Evolutionary conservation across 306 rosid species (phyloP).

Genomic region (Dryas octopetala): DNA sequence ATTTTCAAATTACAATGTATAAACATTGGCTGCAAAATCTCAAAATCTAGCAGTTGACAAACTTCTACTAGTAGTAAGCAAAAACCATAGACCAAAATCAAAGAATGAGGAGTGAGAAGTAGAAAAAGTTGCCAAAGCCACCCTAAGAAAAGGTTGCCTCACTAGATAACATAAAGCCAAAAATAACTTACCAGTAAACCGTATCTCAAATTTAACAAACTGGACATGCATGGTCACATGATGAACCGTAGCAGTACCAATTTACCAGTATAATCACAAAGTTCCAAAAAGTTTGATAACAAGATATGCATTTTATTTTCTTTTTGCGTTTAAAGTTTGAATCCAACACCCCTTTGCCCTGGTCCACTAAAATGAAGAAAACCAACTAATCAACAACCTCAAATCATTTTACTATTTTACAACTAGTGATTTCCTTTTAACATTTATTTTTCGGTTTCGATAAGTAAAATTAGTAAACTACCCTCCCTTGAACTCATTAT

Average conservation of each 20-base stretch:
- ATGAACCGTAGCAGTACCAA: too few species aligned
- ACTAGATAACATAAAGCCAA: not conserved
- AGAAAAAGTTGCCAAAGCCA: not conserved
- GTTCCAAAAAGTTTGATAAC: too few species aligned
- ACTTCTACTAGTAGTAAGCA: not conserved
- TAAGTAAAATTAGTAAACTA: not conserved
- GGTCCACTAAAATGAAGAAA: not conserved
- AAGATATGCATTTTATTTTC: constrained; percentile 4
- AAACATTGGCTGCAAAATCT: not conserved
- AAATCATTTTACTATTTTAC: not conserved
- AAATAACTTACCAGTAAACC: not conserved
- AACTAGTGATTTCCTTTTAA: not conserved
- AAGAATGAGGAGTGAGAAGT: not conserved
- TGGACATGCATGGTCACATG: not conserved
- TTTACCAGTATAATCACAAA: too few species aligned
- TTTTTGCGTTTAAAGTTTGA: not conserved
- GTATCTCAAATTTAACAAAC: constrained; percentile 7
- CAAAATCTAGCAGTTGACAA: not conserved
- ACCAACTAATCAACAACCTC: not conserved
- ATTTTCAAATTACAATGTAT: constrained; percentile 10
- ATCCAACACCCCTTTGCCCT: not conserved
- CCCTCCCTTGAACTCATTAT: not conserved
- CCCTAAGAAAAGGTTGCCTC: not conserved
- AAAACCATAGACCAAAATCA: not conserved
- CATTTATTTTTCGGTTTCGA: not conserved